These are phyloP conservation scores for Cryptococcus maquisensis DNA, from an alignment of 1,284 basidiomycete genomes.

Conservation along the genomic window DNA sequence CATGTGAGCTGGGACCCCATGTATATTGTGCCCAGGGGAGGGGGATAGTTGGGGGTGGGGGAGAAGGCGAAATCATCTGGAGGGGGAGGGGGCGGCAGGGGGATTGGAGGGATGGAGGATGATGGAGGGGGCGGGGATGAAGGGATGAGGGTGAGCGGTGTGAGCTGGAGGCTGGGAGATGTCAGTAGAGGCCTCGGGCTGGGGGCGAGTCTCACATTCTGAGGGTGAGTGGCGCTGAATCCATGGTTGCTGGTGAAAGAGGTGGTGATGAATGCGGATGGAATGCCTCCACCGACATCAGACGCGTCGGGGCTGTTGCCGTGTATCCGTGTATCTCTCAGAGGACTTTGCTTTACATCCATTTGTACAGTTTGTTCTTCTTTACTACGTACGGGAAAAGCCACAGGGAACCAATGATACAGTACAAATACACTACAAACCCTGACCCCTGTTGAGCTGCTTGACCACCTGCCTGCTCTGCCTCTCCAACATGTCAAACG, in stretches of 20 bases:
- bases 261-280: neutral
- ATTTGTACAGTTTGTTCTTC: too few relatives aligned
- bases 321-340: too few relatives aligned
- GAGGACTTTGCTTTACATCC: too few relatives aligned
- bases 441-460: too few relatives aligned
- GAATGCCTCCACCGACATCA: too few relatives aligned
- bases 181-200: neutral
- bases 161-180: conserved; percentile 13
- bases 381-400: too few relatives aligned
- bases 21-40: conserved; percentile 30
- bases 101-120: conserved; percentile 9
- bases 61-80: conserved; percentile 26
- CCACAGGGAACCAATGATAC: too few relatives aligned
- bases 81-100: conserved; percentile 13
- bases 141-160: conserved; percentile 17
- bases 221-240: conserved; percentile 24
- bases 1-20: conserved; percentile 36
- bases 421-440: too few relatives aligned
- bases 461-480: conserved; percentile 26
- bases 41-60: conserved; percentile 36
- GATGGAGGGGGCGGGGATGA: conserved; percentile 1
- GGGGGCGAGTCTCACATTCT: conserved; percentile 15
- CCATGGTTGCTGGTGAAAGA: conserved; percentile 14
- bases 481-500: conserved; percentile 14
- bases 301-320: too few relatives aligned